These are phyloP conservation scores for Neurospora sp. DNA, from an alignment of 495 filamentous ascomycete species.

Conservation along the genomic window DNA sequence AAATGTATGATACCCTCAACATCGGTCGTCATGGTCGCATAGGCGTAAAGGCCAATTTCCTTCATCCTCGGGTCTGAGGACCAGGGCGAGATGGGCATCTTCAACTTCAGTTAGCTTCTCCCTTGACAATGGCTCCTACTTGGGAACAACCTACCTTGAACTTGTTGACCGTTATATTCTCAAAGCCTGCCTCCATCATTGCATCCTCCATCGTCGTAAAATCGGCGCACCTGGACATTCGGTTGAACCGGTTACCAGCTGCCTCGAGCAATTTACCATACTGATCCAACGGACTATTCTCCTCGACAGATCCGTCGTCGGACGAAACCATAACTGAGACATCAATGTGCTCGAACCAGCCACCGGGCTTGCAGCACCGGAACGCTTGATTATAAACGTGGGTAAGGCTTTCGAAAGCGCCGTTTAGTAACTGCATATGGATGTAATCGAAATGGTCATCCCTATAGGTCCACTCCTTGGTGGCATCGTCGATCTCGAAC, in stretches of 20 bases:
- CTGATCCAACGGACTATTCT: not conserved
- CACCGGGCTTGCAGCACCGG: conserved; percentile 14
- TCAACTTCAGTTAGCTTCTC: not conserved
- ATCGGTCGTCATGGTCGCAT: not conserved
- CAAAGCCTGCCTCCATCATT: not conserved
- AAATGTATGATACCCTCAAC: not conserved
- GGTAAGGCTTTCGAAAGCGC: conserved; percentile 42
- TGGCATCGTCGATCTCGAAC: conserved; percentile 43
- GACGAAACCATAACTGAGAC: conserved; percentile 28
- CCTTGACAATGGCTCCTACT: not conserved
- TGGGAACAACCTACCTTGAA: not conserved
- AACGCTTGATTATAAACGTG: conserved; percentile 28
- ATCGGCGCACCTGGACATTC: not conserved
- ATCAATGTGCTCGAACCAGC: conserved; percentile 39
- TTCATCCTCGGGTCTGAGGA: not conserved
- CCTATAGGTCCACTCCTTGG: conserved; percentile 34
- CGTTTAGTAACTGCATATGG: conserved; percentile 41
- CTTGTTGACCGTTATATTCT: not conserved
- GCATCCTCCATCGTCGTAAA: not conserved
- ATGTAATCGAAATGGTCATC: conserved; percentile 47
- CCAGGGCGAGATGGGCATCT: not conserved
- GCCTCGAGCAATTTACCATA: not conserved
- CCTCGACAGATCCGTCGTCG: conserved; percentile 35
- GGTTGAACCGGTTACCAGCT: not conserved
- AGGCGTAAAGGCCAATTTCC: not conserved